Base-by-base conservation (phyloP, 805 yeast species). In the Wickerhamomyces sydowiorum region DNA sequence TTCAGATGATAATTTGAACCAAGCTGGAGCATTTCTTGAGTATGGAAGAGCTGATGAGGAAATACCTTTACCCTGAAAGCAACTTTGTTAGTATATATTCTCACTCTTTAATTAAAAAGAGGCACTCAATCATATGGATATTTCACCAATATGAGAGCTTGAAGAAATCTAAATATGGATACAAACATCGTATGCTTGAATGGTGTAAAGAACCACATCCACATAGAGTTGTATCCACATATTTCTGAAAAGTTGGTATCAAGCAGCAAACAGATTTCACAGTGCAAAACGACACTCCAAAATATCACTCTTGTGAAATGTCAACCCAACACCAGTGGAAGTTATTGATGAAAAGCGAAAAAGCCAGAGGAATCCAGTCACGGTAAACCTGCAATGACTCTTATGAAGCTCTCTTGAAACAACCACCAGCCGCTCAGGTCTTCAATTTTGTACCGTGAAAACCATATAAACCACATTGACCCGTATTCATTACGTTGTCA, bases 21-120 rank as follows among this genome's bases (percentile, higher is more conserved):
- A 93, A 72, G 96, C 78, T 72, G 98, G 99, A 72, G 95, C 80
- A 75, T 83, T 83, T 80, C 99, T 91, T 64, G 98, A 90, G 83
- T 93, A 93, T 73, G 99, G 99, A 73, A 89, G 78, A 69, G 99
- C 96, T 70, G 98, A 89, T 66, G 96, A 83, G 65, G 97, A 88
- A 69, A 93, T 95, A 78, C 99, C 99, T 78, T 93, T 93, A 76
- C 99, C 99, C 95, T 86, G 65, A 50, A n/a, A 44, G 35, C 44
- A 43, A 47, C 41, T 22, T 42, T 43, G 78, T 73, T 73, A 75
- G 78, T 70, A 68, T 49, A 39, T 32, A 18, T 12, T n/a, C 19
- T 22, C 19, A 31, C 36, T 24, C 18, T 14, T 18, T 17, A 30
- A 30, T 18, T 17, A 30, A 7, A 18, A 18, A 30, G 33, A 30